A percentile compares a stretch with the other conserved stretches of the same genome.
Conservation (phyloP, 78 protist species). For the Blattamonas nauphoetae region DNA sequence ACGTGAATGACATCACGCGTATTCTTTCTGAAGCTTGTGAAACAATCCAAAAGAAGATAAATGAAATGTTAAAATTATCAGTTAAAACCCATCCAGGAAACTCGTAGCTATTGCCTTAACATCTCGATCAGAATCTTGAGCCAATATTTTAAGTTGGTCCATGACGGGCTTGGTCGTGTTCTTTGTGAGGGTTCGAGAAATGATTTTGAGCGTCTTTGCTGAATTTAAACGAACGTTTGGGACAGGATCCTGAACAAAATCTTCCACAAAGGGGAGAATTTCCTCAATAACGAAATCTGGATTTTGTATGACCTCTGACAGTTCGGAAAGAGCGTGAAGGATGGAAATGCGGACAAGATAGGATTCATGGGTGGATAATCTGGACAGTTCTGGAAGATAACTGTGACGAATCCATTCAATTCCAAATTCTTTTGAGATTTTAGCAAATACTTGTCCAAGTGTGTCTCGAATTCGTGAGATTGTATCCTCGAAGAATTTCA, state of each 20-base stretch:
- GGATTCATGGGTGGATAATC: neutral
- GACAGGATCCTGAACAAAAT: neutral
- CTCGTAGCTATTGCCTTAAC: too few relatives aligned
- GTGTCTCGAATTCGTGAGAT: neutral
- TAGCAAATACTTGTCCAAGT: neutral
- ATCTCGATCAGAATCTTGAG: too few relatives aligned
- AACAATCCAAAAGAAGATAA: too few relatives aligned
- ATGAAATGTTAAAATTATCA: too few relatives aligned
- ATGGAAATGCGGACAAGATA: neutral
- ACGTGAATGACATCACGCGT: too few relatives aligned
- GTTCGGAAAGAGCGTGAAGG: neutral
- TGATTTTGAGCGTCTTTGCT: neutral
- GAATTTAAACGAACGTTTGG: neutral
- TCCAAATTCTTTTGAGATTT: neutral
- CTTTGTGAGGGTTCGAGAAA: too few relatives aligned
- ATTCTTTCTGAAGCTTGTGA: too few relatives aligned
- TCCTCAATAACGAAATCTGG: too few relatives aligned
- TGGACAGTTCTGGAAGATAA: neutral
- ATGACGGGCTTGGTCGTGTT: too few relatives aligned
- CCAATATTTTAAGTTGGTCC: too few relatives aligned
- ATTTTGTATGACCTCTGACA: too few relatives aligned
- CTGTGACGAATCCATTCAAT: neutral
- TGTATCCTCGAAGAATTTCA: neutral
- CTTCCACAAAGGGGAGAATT: neutral
- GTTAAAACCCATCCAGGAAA: too few relatives aligned